These are phyloP conservation scores for Metschnikowia vanudenii DNA, from an alignment of 805 yeast genomes.

Conservation along the genomic window DNA sequence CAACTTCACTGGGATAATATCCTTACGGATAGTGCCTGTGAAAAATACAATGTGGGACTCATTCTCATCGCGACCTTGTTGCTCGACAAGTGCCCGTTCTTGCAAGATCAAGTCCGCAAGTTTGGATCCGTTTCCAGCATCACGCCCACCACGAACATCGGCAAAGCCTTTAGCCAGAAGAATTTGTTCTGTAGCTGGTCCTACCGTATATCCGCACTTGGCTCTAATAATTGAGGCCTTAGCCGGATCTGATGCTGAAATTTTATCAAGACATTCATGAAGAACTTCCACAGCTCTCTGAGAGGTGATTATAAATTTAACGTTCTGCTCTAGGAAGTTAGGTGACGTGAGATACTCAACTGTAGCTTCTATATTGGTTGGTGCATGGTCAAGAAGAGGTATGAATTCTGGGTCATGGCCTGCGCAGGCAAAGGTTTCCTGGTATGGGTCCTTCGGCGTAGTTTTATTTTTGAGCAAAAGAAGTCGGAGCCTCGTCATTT, in stretches of 20 bases:
- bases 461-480: slow-evolving; percentile 72
- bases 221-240: slow-evolving; percentile 28
- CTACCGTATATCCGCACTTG: slow-evolving; percentile 79
- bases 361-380: slow-evolving; percentile 47
- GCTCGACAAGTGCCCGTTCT: slow-evolving; percentile 25
- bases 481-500: slow-evolving; percentile 22
- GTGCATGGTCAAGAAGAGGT: slow-evolving; percentile 71
- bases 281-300: slow-evolving; percentile 89
- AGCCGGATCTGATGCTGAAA: slow-evolving; percentile 18
- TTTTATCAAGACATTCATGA: slow-evolving; percentile 39
- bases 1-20: slow-evolving; percentile 70
- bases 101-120: slow-evolving; percentile 61
- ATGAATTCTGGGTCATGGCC: slow-evolving; percentile 53
- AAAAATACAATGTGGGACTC: slow-evolving; percentile 54
- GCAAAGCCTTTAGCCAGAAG: slow-evolving; percentile 61
- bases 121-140: slow-evolving; percentile 78
- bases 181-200: slow-evolving; percentile 78
- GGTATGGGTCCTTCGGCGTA: slow-evolving; percentile 66
- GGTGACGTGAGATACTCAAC: slow-evolving; percentile 42
- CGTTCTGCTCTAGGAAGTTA: slow-evolving; percentile 39
- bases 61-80: slow-evolving; percentile 4
- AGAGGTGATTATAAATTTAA: slow-evolving; percentile 74
- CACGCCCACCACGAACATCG: slow-evolving; percentile 65
- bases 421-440: slow-evolving; percentile 37
- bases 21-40: slow-evolving; percentile 84